Evolutionary conservation across 306 rosid species (phyloP).

Genomic region (Alnus rubra): DNA sequence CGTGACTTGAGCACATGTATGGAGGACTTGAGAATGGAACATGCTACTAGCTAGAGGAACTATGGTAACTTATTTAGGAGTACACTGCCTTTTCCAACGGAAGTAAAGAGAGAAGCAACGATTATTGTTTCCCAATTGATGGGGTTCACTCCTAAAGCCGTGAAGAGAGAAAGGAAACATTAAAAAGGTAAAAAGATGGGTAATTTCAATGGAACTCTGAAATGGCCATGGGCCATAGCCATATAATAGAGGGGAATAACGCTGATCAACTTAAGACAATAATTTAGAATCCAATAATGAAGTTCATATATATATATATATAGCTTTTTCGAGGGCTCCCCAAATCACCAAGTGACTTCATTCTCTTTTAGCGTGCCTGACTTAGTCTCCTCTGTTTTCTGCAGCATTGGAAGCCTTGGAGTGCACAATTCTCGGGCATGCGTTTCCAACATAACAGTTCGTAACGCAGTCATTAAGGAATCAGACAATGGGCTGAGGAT

Average conservation of each 20-base stretch:
- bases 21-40: too few relatives aligned
- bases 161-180: not conserved
- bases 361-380: slow-evolving; percentile 4
- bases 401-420: slow-evolving; percentile 97
- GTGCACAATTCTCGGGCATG: slow-evolving; percentile 86
- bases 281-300: not conserved
- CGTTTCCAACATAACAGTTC: slow-evolving; percentile 82
- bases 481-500: slow-evolving; percentile 90
- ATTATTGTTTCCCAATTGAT: not conserved
- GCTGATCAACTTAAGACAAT: not conserved
- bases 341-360: not conserved
- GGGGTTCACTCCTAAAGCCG: not conserved
- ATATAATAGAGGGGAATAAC: too few relatives aligned
- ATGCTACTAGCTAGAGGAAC: too few relatives aligned
- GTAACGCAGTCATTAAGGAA: slow-evolving; percentile 55
- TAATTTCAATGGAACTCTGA: not conserved
- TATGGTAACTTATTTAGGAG: too few relatives aligned
- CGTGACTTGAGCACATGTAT: too few relatives aligned
- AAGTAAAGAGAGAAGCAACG: not conserved
- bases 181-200: not conserved
- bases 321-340: not conserved
- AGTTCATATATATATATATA: not conserved
- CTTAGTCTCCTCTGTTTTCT: not conserved
- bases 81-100: too few relatives aligned
- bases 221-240: too few relatives aligned